Evolutionary conservation across 139 green algal genomes (phyloP).

Genomic region (Chlorella sp.): DNA sequence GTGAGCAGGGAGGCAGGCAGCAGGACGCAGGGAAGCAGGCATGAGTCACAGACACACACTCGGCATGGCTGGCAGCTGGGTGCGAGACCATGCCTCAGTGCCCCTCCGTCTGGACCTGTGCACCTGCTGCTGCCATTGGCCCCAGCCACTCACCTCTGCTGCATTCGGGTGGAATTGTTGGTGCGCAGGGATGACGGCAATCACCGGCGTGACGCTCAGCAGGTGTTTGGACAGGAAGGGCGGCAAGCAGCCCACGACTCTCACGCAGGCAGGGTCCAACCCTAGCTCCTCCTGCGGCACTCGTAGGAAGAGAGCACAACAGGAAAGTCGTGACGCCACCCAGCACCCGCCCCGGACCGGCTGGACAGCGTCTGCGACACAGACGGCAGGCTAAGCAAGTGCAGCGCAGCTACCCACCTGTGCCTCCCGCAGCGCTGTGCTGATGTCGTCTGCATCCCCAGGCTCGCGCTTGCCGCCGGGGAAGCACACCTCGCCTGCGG

Average conservation of each 20-base stretch:
- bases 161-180: slow-evolving; percentile 43
- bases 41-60: neutral
- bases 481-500: slow-evolving; percentile 73
- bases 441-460: slow-evolving; percentile 61
- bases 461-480: slow-evolving; percentile 78
- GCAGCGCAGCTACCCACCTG: neutral
- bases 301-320: neutral
- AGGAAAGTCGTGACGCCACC: neutral
- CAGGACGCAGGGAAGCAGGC: neutral
- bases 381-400: neutral
- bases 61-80: neutral
- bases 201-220: slow-evolving; percentile 74
- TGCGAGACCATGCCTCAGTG: neutral
- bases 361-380: neutral
- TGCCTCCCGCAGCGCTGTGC: slow-evolving; percentile 74
- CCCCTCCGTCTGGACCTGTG: neutral
- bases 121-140: neutral
- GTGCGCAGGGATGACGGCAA: slow-evolving; percentile 46
- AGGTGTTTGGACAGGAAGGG: slow-evolving; percentile 76
- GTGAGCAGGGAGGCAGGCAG: too few relatives aligned
- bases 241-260: slow-evolving; percentile 59
- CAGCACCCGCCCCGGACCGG: neutral
- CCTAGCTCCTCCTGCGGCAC: slow-evolving; percentile 67
- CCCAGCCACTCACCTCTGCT: neutral
- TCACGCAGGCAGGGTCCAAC: slow-evolving; percentile 30